Evolutionary conservation across 208 protist genomes (phyloP), one percentile per base, ranked within the genome.

Genomic region (Zelonia costaricensis): DNA sequence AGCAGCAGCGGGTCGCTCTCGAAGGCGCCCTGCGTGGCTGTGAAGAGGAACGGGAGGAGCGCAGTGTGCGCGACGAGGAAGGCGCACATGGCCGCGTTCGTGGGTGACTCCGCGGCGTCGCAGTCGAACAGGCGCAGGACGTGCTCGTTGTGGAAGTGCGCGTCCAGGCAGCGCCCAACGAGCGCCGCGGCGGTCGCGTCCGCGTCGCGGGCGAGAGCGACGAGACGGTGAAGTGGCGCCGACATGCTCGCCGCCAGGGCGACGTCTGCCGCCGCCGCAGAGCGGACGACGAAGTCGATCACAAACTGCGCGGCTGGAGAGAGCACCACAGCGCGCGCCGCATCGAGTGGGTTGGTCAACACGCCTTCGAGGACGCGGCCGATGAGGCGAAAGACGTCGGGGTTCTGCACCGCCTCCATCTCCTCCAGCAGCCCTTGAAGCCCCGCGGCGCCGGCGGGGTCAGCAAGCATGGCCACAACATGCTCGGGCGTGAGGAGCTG

Each of bases 51-150:
- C 23, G 68, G 33, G 9, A 88, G 48, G 8, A 92, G 69, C 31
- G 60, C 51, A 0, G 88, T 91, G 69, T 81, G 27, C 0, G 4
- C 18, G 3, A 55, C 18, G 13, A 95, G 62, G 45, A 82, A 90
- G 18, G 16, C 0, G 45, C 69, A 80, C 2, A 88, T 42, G 4
- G 33, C 33, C 22, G 58, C 35, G 67, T 92, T 91, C 18, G 74
- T 69, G 2, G 38, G 58, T 0, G 73, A 63, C 38, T 88, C 79
- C 1, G 76, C 57, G 0, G 62, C 45, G 33, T 93, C 79, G 59
- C 80, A 86, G 66, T 92, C 78, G 66, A 95, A 86, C 8, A 91
- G 73, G 0, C 89, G 78, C 31, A 93, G 75, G 15, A 91, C 52
- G 15, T 60, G 53, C 33, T 89, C 84, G 42, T 59, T 80, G 38